These are phyloP conservation scores for Berberis vulgaris DNA, from an alignment of 164 flowering plant genomes.

Conservation along the genomic window DNA sequence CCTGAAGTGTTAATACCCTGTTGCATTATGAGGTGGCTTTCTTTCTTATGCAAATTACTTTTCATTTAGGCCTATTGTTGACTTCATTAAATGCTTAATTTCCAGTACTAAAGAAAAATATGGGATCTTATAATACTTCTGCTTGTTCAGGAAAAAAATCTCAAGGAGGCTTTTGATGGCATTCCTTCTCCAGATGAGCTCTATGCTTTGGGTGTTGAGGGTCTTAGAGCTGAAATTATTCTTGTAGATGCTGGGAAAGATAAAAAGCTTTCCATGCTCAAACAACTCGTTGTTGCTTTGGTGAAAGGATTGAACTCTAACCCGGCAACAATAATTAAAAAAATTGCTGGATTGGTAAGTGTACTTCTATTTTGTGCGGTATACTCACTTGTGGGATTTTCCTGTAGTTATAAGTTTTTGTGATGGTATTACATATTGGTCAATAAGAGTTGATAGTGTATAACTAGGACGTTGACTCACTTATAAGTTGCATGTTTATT, in stretches of 20 bases:
- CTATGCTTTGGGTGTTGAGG: constrained; percentile 55
- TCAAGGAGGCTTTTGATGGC: constrained; percentile 57
- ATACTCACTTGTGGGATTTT: too few relatives aligned
- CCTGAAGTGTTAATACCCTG: too few relatives aligned
- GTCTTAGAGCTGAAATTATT: constrained; percentile 64
- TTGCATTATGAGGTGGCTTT: too few relatives aligned
- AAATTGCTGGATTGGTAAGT: constrained; percentile 88
- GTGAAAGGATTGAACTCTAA: constrained; percentile 77
- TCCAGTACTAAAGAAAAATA: too few relatives aligned
- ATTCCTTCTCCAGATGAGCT: constrained; percentile 86
- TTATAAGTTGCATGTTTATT: too few relatives aligned
- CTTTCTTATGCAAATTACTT: too few relatives aligned
- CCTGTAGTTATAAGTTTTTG: too few relatives aligned
- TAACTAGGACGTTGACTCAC: too few relatives aligned
- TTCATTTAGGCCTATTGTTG: too few relatives aligned
- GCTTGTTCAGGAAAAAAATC: constrained; percentile 58
- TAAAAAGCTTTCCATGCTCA: constrained; percentile 81
- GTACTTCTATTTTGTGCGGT: neutral
- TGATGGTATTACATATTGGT: too few relatives aligned
- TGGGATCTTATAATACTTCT: neutral
- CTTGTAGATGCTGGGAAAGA: constrained; percentile 83
- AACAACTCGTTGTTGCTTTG: constrained; percentile 64
- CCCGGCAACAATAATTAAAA: constrained; percentile 80
- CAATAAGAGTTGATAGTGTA: too few relatives aligned
- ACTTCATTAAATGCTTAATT: too few relatives aligned